Conservation (phyloP, 192 early-diverging fungal genomes). For the Linnemannia schmuckeri region DNA sequence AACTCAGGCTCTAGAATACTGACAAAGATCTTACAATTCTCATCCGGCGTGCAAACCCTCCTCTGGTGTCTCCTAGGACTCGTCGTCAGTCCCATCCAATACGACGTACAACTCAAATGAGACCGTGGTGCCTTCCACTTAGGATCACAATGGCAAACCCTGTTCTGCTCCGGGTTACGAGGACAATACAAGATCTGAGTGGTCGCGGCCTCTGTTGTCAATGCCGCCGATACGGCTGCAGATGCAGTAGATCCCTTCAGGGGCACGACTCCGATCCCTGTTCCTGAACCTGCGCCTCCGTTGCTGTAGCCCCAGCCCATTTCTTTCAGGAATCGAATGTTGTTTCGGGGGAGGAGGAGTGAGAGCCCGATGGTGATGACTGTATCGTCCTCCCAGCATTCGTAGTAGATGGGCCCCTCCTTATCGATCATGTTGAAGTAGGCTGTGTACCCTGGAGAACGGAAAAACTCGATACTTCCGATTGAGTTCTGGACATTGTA, state of each 20-base stretch:
- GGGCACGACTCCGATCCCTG: not conserved
- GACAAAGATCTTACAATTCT: slow-evolving; percentile 25
- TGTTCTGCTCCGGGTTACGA: not conserved
- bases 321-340: slow-evolving; percentile 15
- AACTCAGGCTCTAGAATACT: not conserved
- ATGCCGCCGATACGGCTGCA: not conserved
- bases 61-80: slow-evolving; percentile 20
- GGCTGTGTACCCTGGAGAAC: slow-evolving; percentile 64
- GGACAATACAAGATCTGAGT: slow-evolving; percentile 15
- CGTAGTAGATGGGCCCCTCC: slow-evolving; percentile 54
- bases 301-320: slow-evolving; percentile 29
- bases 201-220: not conserved
- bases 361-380: slow-evolving; percentile 61
- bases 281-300: not conserved
- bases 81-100: slow-evolving; percentile 25
- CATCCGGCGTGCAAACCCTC: slow-evolving; percentile 17
- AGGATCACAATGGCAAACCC: slow-evolving; percentile 29
- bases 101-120: slow-evolving; percentile 35
- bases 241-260: not conserved
- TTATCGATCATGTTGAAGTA: slow-evolving; percentile 62
- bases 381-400: slow-evolving; percentile 70
- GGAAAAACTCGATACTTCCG: slow-evolving; percentile 69
- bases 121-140: not conserved
- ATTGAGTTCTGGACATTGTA: slow-evolving; percentile 83
- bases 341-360: slow-evolving; percentile 4